Conservation (phyloP, 2,329 filamentous ascomycete species). For the Phialocephala sp. region DNA sequence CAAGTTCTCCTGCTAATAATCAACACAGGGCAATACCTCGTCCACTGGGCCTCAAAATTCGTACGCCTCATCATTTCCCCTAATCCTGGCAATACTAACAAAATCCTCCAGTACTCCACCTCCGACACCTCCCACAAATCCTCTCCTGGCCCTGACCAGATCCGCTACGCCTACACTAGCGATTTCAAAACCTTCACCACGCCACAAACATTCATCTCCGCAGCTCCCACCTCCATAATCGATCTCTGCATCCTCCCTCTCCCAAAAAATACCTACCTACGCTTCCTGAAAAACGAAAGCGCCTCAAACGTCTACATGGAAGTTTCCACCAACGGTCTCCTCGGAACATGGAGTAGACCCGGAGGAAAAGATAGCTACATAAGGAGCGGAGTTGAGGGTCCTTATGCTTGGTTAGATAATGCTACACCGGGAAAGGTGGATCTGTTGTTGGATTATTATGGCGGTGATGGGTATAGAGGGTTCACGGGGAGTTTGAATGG, state of each 20-base stretch:
- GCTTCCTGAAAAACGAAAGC: slow-evolving; percentile 62
- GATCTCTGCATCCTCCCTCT: slow-evolving; percentile 61
- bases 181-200: slow-evolving; percentile 59
- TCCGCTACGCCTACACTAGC: slow-evolving; percentile 60
- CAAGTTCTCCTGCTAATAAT: neutral
- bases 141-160: slow-evolving; percentile 48
- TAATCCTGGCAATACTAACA: too few relatives aligned
- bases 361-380: slow-evolving; percentile 52
- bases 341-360: slow-evolving; percentile 57
- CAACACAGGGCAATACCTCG: slow-evolving; percentile 47
- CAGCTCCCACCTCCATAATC: slow-evolving; percentile 54
- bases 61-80: too few relatives aligned
- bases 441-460: slow-evolving; percentile 56
- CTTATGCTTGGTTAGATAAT: slow-evolving; percentile 53
- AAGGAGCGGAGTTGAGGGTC: slow-evolving; percentile 50
- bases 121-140: slow-evolving; percentile 57
- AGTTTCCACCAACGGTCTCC: slow-evolving; percentile 53
- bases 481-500: slow-evolving; percentile 53
- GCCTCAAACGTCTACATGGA: slow-evolving; percentile 58
- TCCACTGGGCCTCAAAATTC: slow-evolving; percentile 55
- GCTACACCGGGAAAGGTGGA: slow-evolving; percentile 48
- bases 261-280: slow-evolving; percentile 49
- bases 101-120: slow-evolving; percentile 45
- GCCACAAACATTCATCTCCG: slow-evolving; percentile 57
- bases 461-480: slow-evolving; percentile 54